Base-by-base conservation (phyloP, 2,329 filamentous ascomycete species). In the Pseudogymnoascus sp. region DNA sequence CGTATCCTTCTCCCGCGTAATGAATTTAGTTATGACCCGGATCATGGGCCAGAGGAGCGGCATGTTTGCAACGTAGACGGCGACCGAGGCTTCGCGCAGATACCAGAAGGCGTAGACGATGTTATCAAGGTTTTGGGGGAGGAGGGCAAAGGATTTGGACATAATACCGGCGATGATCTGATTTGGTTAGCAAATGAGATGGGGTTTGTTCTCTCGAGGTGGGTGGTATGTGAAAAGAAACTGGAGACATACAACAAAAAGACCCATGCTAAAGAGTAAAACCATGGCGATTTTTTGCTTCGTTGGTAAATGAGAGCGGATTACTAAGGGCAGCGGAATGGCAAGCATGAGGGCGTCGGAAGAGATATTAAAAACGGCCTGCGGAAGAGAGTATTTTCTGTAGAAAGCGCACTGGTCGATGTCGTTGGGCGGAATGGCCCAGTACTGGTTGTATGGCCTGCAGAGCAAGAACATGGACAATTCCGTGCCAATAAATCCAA, bases 331-430 rank as follows among this genome's bases (percentile, higher is more conserved):
- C 66, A 86, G 76, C 0, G 82, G 82, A 14, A 86, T 79, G 2
- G 77, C 66, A 33, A 86, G 79, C 67, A 86, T 85, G 71, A 82
- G 76, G 1, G 84, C 42, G 65, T 86, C 84, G 41, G 82, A 84
- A 2, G 80, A 79, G 60, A 86, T 80, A 66, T 86, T 86, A 69
- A 86, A 79, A 14, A 77, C 75, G 2, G 80, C 79, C 66, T 85
- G 83, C 12, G 82, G 79, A 55, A 84, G 83, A 12, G 82, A 78
- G 66, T 84, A 84, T 68, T 83, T 76, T 38, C 79, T 75, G 2
- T 81, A 78, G 0, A 82, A 82, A 2, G 82, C 80, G 68, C 83
- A 85, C 75, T 86, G 82, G 0, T 76, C 77, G 39, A 38, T 64
- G 25, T 78, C 36, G 2, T 78, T 70, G 0, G 81, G 77, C 0